Base-by-base conservation (phyloP, 257 asterid species). In the Cruciata laevipes region DNA sequence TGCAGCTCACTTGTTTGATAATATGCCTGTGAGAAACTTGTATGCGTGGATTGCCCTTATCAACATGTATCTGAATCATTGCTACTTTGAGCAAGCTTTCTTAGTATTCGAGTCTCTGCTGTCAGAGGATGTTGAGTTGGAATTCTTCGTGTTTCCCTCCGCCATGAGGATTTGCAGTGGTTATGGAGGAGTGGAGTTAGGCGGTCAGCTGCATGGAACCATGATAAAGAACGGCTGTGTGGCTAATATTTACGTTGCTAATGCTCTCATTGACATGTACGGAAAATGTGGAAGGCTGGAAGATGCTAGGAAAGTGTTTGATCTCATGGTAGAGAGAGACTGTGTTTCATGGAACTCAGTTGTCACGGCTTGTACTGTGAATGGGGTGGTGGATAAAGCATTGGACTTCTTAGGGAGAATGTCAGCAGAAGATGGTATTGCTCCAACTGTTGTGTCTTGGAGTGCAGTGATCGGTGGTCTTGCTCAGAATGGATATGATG, bases 331-430 rank as follows among this genome's bases (percentile, higher is more conserved):
- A 23, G 72, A 57, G 17, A 81, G 84, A 68, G 96, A 87, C 71
- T 73, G 83, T 30, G 83, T 84, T 76, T 87, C 96, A 64, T 91
- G 96, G 95, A 91, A 89, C 72, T 84, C 90, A 0, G 75, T 89
- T 72, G 73, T 88, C 31, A 78, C 91, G 1, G 95, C 95, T 60
- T 91, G 85, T 69, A 80, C 86, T 55, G 74, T 51, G 65, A 87
- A 87, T 42, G 92, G 95, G 49, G 76, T 44, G 80, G 80, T 80
- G 55, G 65, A 64, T 23, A 86, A 89, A 33, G 95, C 88, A 3
- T 53, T 81, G 69, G 74, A 74, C 32, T 72, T 80, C 75, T 55
- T 87, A 67, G 80, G 80, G 67, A 67, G 44, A 8, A 89, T 91
- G 95, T 74, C 75, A 47, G 32, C 13, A 70, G 83, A 81, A 69